Evolutionary conservation across 768 basidiomycete genomes (phyloP).

Genomic region (Pisolithus marmoratus): DNA sequence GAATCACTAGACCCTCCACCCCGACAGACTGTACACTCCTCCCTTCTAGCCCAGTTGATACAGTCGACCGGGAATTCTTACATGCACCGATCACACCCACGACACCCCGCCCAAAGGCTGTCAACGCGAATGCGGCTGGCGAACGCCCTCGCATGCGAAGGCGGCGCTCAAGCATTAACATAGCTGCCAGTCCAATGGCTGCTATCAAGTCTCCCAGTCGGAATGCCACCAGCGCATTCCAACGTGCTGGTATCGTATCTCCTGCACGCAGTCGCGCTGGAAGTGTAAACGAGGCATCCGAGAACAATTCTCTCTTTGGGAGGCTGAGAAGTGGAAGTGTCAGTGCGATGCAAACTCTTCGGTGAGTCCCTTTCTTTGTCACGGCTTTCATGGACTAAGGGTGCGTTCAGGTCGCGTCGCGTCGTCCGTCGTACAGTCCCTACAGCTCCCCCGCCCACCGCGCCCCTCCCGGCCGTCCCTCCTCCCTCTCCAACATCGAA

Average conservation of each 20-base stretch:
- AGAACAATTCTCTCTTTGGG: constrained; percentile 41
- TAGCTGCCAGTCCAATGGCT: constrained; percentile 48
- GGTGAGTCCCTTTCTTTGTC: constrained; percentile 22
- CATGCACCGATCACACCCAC: not conserved
- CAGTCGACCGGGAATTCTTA: constrained; percentile 29
- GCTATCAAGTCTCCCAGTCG: constrained; percentile 54
- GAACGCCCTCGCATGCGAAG: constrained; percentile 46
- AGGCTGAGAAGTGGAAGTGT: constrained; percentile 52
- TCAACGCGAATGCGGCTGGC: constrained; percentile 19
- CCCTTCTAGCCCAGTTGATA: constrained; percentile 18
- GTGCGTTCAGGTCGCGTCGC: constrained; percentile 33
- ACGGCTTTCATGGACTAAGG: constrained; percentile 1
- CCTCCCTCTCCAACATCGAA: constrained; percentile 16
- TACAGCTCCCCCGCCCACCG: constrained; percentile 21
- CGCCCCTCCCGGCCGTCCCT: constrained; percentile 25
- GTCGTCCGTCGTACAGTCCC: constrained; percentile 27
- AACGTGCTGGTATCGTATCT: constrained; percentile 35
- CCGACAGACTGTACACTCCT: constrained; percentile 21
- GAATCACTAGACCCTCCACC: constrained; percentile 19
- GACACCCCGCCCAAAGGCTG: constrained; percentile 15
- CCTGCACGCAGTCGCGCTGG: constrained; percentile 41
- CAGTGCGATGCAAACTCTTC: constrained; percentile 27
- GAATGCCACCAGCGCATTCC: constrained; percentile 46
- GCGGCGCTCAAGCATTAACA: constrained; percentile 58
- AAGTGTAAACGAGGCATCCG: constrained; percentile 35